These are phyloP conservation scores for Calonectria pteridis DNA, from an alignment of 2,329 filamentous ascomycete genomes.

Conservation along the genomic window DNA sequence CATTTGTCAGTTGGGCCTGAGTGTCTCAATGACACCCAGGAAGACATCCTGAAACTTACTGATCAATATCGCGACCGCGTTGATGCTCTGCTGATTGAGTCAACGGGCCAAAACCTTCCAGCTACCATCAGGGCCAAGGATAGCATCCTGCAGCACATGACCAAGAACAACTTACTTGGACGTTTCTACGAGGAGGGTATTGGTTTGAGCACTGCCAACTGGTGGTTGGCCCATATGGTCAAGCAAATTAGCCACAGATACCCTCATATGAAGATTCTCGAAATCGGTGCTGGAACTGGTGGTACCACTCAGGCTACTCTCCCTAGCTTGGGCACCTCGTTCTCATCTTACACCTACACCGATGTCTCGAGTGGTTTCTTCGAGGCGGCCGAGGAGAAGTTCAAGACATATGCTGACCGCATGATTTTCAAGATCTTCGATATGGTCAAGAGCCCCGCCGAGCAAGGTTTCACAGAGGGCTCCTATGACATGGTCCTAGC, in stretches of 20 bases:
- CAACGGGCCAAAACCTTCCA: not conserved
- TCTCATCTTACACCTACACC: not conserved
- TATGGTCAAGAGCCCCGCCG: not conserved
- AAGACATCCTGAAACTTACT: not conserved
- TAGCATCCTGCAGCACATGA: not conserved
- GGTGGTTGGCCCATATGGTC: not conserved
- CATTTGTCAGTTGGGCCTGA: not conserved
- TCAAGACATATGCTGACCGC: not conserved
- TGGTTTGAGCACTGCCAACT: not conserved
- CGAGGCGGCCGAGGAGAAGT: not conserved
- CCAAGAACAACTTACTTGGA: not conserved
- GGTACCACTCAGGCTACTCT: not conserved
- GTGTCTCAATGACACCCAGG: not conserved
- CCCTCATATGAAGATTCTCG: slow-evolving; percentile 10
- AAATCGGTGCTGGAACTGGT: slow-evolving; percentile 2
- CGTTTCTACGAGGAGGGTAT: not conserved
- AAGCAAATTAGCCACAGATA: not conserved
- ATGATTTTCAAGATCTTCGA: not conserved
- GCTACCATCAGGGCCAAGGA: not conserved
- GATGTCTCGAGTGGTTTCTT: not conserved
- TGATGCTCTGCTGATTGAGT: not conserved
- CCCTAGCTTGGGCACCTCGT: not conserved
- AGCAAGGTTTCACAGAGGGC: not conserved
- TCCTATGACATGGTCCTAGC: not conserved
- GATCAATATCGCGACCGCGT: not conserved